Evolutionary conservation across 148 eudicot genomes (phyloP), one percentile per base, ranked within the genome.

Genomic region (Rhododendron williamsianum): DNA sequence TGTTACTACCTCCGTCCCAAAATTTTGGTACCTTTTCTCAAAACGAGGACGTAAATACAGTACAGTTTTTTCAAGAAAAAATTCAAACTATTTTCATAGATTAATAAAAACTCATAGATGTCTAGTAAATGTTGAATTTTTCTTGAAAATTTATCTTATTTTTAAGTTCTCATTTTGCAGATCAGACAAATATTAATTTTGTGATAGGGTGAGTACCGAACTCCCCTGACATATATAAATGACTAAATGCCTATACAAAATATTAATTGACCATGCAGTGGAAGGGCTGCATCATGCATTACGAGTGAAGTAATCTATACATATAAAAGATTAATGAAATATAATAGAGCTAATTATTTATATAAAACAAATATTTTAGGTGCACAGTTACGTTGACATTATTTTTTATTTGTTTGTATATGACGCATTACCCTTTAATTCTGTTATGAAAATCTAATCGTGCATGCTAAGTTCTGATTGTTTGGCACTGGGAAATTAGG

Each of bases 401-500:
- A 71, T 71, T 71, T 71, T 30, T 33, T 71, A 30, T 71, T 71
- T 71, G 38, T 69, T 69, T 30, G 3, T 30, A 12, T 71, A 13
- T 71, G 41, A 71, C 76, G 21, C 76, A 71, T 12, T 71, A 15
- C 76, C 36, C 76, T 33, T 33, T 33, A 71, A 30, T 30, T 71
- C 76, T 13, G 76, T 33, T 71, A 41, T 41, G 49, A 4, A 71
- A 33, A 13, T 71, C 76, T 13, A 35, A 71, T 30, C 76, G 19
- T 71, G 76, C 76, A 46, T 58, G 65, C 54, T 35, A 9, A 35
- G 8, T 81, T 10, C 43, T 9, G 45, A 13, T 58, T 27, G 19
- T 48, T 58, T 36, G 71, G 83, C 71, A 81, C 33, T 36, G 33
- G 30, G 38, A 56, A 58, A 58, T 81, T 81, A 81, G 83, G 83